Base-by-base conservation (phyloP, 768 basidiomycete species). In the Leccinum olivaceopallidum region DNA sequence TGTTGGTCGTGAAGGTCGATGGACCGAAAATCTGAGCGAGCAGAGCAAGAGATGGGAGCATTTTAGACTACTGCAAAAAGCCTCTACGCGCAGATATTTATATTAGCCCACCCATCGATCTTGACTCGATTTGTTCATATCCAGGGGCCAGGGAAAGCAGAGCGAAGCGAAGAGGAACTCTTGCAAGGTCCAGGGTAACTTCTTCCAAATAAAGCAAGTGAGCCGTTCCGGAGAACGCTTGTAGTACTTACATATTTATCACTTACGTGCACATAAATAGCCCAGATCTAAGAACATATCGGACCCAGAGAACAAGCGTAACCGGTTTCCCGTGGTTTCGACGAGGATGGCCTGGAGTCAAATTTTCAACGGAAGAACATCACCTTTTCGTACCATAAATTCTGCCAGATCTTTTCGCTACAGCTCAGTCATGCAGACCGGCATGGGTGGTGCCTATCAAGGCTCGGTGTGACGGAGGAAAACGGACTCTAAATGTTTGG, bases 1-100 rank as follows among this genome's bases (percentile, higher is more conserved):
- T 63, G 51, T 60, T 60, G 32, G 67, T 54, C 50, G 68, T 58
- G 54, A 70, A 53, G 56, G 68, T 54, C 42, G 71, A 50, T 16
- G 56, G 58, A 39, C 63, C 73, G 4, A 71, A 37, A 5, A 73
- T 37, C 20, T 69, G 63, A 36, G 67, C 42, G 6, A 71, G 30
- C 20, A 75, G 44, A 30, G 70, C 30, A 44, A 75, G 32, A 12
- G 63, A 63, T 2, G 65, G 49, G 28, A 48, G 18, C 68, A 70
- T 69, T 55, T 64, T 69, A 0, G 12, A 34, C 36, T 36, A 44
- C 44, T 9, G 5, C 24, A 1, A 12, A 32, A 30, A 12, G 5
- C 16, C 30, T 28, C 14, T n/a, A 20, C 49, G 18, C 14, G 8
- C 34, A 37, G 28, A 0, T 65, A 67, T 67, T 60, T 66, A 65